Evolutionary conservation across 2,329 filamentous ascomycete genomes (phyloP), one percentile per base, ranked within the genome.

Genomic region (Microdochium trichocladiopsis): DNA sequence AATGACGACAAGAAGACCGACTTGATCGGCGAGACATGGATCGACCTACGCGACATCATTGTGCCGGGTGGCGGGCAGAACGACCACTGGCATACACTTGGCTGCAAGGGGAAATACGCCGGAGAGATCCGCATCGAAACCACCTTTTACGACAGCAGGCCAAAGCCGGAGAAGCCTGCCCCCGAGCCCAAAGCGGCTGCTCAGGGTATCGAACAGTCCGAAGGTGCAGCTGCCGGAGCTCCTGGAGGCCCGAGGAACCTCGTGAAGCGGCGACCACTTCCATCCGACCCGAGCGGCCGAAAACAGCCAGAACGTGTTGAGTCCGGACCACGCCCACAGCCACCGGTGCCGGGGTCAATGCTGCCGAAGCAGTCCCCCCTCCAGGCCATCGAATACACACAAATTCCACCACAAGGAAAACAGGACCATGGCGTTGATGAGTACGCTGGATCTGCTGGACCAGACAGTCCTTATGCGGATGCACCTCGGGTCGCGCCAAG

Each of bases 1-100:
- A 96, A 96, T 66, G 94, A 99, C 63, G 94, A 99, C 72, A 97
- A 96, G 75, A 95, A 88, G 74, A 97, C 93, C 0, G 94, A 99
- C 60, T 71, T 99, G 58, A 96, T 99, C 61, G 94, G 94, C 58
- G 94, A 99, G 70, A 85, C 89, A 6, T 96, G 90, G 86, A 82
- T 97, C 53, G 87, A 89, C 63, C 77, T 99, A 54, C 84, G 85
- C 59, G 80, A 83, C 60, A 88, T 99, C 61, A 81, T 99, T 56
- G 79, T 92, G 21, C 77, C 84, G 2, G 92, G 94, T 48, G 94
- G 94, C 49, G 92, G 94, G n/a, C 90, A 96, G 71, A 91, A 82
- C 64, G 94, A 99, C 69, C 76, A 90, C 52, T 99, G 94, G 94
- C 92, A 96, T 66, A 84, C 77, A 54, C 75, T 99, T 59, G 87